Conservation (phyloP, 306 rosid genomes). For the Rubus idaeus region DNA sequence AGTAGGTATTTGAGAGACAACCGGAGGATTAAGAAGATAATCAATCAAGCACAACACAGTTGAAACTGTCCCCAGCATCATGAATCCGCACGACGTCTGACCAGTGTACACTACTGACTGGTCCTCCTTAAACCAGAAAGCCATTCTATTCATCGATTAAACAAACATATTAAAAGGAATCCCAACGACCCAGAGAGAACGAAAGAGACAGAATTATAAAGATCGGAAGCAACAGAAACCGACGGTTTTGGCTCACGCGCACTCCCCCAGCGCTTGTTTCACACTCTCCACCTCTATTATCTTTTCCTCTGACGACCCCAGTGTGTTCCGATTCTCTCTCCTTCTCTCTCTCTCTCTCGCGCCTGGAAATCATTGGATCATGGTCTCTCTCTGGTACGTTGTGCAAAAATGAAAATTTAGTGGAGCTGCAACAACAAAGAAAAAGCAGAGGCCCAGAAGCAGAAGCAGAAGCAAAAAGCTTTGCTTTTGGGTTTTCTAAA, state of each 20-base stretch:
- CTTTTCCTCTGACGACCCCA: slow-evolving; percentile 18
- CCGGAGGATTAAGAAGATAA: neutral
- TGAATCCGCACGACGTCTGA: neutral
- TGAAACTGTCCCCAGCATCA: slow-evolving; percentile 15
- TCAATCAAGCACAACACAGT: neutral
- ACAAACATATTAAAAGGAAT: slow-evolving; percentile 6
- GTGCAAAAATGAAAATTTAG: slow-evolving; percentile 4
- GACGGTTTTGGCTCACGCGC: slow-evolving; percentile 16
- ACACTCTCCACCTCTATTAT: slow-evolving; percentile 6
- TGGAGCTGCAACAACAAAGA: neutral
- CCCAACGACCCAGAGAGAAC: slow-evolving; percentile 11
- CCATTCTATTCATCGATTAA: neutral
- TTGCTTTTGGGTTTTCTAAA: slow-evolving; percentile 18
- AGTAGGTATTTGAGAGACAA: neutral
- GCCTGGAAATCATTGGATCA: neutral
- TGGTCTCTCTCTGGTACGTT: slow-evolving; percentile 4
- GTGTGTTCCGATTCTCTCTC: slow-evolving; percentile 21
- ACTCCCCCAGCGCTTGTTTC: neutral
- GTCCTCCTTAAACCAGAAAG: slow-evolving; percentile 29
- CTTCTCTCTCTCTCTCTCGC: neutral
- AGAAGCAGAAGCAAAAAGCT: neutral
- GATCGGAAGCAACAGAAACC: neutral
- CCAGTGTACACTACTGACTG: slow-evolving; percentile 8
- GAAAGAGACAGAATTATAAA: slow-evolving; percentile 13
- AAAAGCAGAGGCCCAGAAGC: neutral